Evolutionary conservation across 192 early-diverging fungal genomes (phyloP).

Genomic region (Podochytrium sp.): DNA sequence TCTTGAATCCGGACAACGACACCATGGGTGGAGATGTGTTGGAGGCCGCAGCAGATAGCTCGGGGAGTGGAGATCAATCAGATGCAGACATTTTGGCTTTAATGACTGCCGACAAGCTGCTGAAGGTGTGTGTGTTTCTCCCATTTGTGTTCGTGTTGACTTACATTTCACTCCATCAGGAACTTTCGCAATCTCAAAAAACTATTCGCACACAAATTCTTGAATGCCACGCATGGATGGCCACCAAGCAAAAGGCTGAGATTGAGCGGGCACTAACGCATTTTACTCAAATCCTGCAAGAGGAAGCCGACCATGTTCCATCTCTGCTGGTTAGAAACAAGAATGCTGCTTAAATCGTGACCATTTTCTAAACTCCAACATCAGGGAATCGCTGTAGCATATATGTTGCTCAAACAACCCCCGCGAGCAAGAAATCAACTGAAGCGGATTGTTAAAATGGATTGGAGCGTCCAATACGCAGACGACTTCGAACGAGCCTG

Average conservation of each 20-base stretch:
- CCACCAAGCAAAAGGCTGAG: slow-evolving; percentile 56
- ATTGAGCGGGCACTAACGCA: slow-evolving; percentile 51
- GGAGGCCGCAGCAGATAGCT: slow-evolving; percentile 36
- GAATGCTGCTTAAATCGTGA: neutral
- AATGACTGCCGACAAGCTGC: slow-evolving; percentile 58
- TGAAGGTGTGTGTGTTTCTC: no score
- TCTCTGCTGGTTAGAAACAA: slow-evolving; percentile 44
- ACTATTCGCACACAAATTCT: slow-evolving; percentile 45
- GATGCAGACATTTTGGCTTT: slow-evolving; percentile 54
- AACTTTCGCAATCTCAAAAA: slow-evolving; percentile 50
- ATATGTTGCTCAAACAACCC: slow-evolving; percentile 60
- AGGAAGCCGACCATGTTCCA: slow-evolving; percentile 56
- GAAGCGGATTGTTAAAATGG: slow-evolving; percentile 56
- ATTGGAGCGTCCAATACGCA: slow-evolving; percentile 47
- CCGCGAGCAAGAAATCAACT: slow-evolving; percentile 60
- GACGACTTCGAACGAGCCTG: slow-evolving; percentile 56
- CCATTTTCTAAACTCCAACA: neutral
- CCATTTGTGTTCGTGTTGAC: neutral
- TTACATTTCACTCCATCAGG: slow-evolving; percentile 20
- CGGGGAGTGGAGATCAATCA: slow-evolving; percentile 21
- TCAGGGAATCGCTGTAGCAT: slow-evolving; percentile 51
- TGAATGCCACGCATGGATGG: slow-evolving; percentile 54
- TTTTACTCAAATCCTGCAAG: slow-evolving; percentile 52
- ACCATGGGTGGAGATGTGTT: slow-evolving; percentile 57
- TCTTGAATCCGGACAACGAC: slow-evolving; percentile 62